Base-by-base conservation (phyloP, 768 basidiomycete species). In the Rhodosporidiobolus odoratus region DNA sequence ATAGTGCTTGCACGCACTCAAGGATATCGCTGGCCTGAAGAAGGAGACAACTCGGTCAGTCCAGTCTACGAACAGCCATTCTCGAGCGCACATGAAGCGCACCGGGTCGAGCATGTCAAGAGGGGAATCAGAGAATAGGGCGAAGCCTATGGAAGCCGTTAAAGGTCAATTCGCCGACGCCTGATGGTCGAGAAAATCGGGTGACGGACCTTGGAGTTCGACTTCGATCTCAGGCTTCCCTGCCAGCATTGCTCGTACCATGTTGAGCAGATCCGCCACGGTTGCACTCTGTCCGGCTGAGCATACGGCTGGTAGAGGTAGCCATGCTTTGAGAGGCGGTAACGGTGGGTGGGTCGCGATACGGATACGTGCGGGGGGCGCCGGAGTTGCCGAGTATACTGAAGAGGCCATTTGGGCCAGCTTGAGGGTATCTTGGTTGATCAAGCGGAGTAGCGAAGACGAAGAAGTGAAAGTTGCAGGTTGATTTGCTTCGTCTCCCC, bases 21-120 rank as follows among this genome's bases (percentile, higher is more conserved):
- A 74, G 59, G 38, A 74, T 62, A 37, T 74, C 73, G 48, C 68
- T 68, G 35, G 54, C 45, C 73, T 74, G 48, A 7, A 34, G 38
- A 10, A 15, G 40, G 30, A 45, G 16, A 2, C 35, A 40, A 5
- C 12, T 1, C 1, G 27, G 65, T 50, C 63, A 62, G 62, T 15
- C 34, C 1, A 2, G 0, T 21, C 30, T 23, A 4, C 7, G 13
- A 32, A 30, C 27, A 0, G n/a, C 7, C 4, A 16, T 1, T 6
- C 13, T 50, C n/a, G 5, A 6, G 27, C 6, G 52, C 12, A 25
- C 21, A 19, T 3, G 34, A 0, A 6, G 65, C 73, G 40, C 21
- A 74, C 73, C 2, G 69, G 62, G 54, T 74, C 73, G 0, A 74
- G 48, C 3, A 74, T 62, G 25, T 47, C 45, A 53, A 71, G 8